phyloP scores from a whole-genome alignment of 2,329 filamentous ascomycete species.

The Colletotrichum trifolii region DNA sequence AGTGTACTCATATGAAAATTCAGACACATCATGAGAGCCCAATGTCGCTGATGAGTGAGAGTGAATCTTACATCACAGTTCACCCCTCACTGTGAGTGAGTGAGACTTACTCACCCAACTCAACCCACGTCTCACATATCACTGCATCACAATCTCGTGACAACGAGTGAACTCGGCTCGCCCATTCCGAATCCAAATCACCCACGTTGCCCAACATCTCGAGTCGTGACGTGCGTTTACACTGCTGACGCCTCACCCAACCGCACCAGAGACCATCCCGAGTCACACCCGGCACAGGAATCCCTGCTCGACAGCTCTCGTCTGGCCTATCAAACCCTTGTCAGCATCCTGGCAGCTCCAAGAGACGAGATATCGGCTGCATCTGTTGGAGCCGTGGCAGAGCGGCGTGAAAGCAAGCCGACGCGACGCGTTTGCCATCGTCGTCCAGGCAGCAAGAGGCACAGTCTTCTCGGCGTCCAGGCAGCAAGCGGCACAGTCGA shows the following conservation, averaged over 20 bases:
- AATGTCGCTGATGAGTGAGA: too few species aligned
- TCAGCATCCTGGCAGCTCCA: constrained; percentile 1
- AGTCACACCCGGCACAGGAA: not conserved
- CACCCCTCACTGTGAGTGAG: too few species aligned
- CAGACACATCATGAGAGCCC: too few species aligned
- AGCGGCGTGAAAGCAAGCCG: not conserved
- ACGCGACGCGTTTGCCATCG: constrained; percentile 30
- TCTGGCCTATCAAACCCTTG: constrained; percentile 18
- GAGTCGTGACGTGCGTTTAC: not conserved
- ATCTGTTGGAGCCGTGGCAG: constrained; percentile 21
- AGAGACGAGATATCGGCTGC: constrained; percentile 8
- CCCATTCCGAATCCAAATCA: not conserved
- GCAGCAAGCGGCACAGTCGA: constrained; percentile 3
- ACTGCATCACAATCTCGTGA: too few species aligned
- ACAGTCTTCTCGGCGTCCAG: not conserved
- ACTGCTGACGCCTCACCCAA: not conserved
- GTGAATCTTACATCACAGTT: too few species aligned
- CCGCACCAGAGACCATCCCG: not conserved
- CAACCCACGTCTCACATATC: too few species aligned
- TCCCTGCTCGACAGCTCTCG: not conserved
- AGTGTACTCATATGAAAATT: too few species aligned
- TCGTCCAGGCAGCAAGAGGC: not conserved
- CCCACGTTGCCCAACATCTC: not conserved
- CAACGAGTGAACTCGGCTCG: not conserved
- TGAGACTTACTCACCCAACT: too few species aligned